A percentile compares a stretch with the other conserved stretches of the same genome.
Evolutionary conservation across 331 rosid genomes (phyloP).

Genomic region (Cucumis variabilis): DNA sequence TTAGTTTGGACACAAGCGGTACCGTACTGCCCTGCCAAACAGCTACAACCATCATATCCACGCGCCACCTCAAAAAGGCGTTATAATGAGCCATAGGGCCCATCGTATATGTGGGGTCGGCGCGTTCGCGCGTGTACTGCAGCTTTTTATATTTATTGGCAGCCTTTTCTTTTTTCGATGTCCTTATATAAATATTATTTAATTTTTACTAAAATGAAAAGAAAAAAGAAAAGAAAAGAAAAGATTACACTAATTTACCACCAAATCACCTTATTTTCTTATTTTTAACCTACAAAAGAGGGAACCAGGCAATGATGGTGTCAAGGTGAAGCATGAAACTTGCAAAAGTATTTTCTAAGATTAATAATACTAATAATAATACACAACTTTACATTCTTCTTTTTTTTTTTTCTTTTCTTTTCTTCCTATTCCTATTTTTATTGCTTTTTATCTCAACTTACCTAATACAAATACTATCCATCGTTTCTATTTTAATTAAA

Average conservation of each 20-base stretch:
- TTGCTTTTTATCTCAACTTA: neutral
- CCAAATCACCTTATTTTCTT: neutral
- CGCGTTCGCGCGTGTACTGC: constrained; percentile 5
- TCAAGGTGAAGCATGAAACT: constrained; percentile 11
- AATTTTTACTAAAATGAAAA: neutral
- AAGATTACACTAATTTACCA: neutral
- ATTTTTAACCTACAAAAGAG: neutral
- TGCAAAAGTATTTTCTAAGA: neutral
- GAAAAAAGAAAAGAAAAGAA: neutral
- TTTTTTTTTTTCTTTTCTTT: neutral
- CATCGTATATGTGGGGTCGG: neutral
- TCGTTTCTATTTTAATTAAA: no score
- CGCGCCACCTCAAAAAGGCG: constrained; percentile 16
- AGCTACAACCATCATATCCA: neutral
- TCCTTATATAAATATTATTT: neutral
- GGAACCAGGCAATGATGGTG: constrained; percentile 25
- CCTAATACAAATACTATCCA: neutral
- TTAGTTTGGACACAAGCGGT: constrained; percentile 5
- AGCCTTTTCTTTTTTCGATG: constrained; percentile 23
- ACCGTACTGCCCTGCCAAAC: neutral
- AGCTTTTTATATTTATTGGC: neutral
- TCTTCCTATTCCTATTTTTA: no score
- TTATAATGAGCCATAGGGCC: neutral
- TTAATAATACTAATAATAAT: neutral
- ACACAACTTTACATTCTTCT: neutral